Conservation (phyloP, 208 protist genomes). For the Naegleria gruberi region DNA sequence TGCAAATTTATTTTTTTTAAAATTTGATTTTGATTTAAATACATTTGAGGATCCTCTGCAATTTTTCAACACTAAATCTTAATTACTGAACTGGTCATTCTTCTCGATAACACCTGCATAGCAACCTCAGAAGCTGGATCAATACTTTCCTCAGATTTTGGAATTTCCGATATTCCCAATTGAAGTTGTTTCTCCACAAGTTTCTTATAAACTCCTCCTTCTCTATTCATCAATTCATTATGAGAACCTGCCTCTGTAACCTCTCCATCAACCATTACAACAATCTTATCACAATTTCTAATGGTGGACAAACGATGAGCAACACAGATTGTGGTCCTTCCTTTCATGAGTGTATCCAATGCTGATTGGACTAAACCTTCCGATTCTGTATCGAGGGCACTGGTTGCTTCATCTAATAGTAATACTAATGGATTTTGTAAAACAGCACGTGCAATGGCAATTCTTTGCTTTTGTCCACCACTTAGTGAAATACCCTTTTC, state of each 20-base stretch:
- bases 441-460: constrained; percentile 51
- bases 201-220: background rate
- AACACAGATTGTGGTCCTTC: background rate
- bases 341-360: constrained; percentile 39
- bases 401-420: constrained; percentile 53
- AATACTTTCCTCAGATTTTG: no score
- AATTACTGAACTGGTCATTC: no score
- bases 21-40: no score
- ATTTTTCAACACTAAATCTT: no score
- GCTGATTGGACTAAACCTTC: constrained; percentile 49
- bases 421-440: constrained; percentile 43
- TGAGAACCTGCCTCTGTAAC: constrained; percentile 48
- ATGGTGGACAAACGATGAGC: constrained; percentile 36
- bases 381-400: constrained; percentile 49
- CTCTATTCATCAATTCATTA: constrained; percentile 32
- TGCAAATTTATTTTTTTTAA: no score
- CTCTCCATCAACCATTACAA: constrained; percentile 39
- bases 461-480: constrained; percentile 87
- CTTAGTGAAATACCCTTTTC: constrained; percentile 57
- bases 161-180: no score
- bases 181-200: background rate
- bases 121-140: no score
- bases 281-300: constrained; percentile 43
- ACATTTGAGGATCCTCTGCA: no score
- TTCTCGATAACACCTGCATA: no score